These are phyloP conservation scores for Cytospora schulzeri DNA, from an alignment of 2,329 filamentous ascomycete genomes.

Conservation along the genomic window DNA sequence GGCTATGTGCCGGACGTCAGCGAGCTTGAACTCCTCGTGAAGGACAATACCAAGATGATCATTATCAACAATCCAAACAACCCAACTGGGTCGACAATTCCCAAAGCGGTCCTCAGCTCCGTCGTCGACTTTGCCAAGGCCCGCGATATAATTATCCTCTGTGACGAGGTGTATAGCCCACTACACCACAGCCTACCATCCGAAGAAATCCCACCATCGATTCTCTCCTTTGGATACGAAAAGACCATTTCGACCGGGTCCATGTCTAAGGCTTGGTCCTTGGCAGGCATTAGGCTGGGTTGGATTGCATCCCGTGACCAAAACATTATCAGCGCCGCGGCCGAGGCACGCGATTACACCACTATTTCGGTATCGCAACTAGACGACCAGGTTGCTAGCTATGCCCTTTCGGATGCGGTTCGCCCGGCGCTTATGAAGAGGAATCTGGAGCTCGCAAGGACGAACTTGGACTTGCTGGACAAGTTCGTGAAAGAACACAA, in stretches of 20 bases:
- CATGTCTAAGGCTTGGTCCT: constrained; percentile 81
- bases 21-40: constrained; percentile 66
- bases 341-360: constrained; percentile 75
- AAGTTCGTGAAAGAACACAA: constrained; percentile 67
- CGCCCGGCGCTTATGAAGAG: constrained; percentile 41
- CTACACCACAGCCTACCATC: constrained; percentile 69
- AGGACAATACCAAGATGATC: constrained; percentile 68
- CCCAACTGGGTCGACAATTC: constrained; percentile 73
- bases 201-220: constrained; percentile 63
- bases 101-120: constrained; percentile 58
- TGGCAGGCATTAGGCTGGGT: constrained; percentile 80
- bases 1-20: constrained; percentile 68
- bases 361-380: constrained; percentile 84
- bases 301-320: constrained; percentile 74
- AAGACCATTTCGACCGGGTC: constrained; percentile 75
- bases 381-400: constrained; percentile 77
- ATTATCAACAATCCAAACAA: constrained; percentile 76
- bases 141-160: constrained; percentile 67
- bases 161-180: constrained; percentile 83
- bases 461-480: constrained; percentile 67
- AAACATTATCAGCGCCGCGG: constrained; percentile 64
- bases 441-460: constrained; percentile 68
- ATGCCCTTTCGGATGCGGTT: constrained; percentile 62
- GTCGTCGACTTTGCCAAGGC: constrained; percentile 66
- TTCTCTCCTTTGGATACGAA: constrained; percentile 71